Base-by-base conservation (phyloP, 2,329 filamentous ascomycete genomes). In the Biscogniauxia sp. region DNA sequence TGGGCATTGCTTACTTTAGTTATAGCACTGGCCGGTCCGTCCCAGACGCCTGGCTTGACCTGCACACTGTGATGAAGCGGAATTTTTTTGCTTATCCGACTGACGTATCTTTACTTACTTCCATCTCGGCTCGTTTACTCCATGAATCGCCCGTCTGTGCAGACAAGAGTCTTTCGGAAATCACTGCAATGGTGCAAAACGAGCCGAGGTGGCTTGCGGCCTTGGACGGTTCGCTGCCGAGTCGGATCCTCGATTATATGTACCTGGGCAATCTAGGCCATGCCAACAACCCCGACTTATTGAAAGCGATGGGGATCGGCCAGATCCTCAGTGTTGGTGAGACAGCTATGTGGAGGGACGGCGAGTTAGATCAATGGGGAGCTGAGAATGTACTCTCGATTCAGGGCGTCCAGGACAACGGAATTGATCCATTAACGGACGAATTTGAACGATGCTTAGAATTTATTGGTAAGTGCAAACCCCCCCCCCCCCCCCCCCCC, bases 41-140 rank as follows among this genome's bases (percentile, higher is more conserved):
- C 0, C 90, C 93, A 26, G 87, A 93, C 59, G 93, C 95, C 8
- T 98, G 93, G 93, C 81, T 98, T 9, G 83, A 87, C 61, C 80
- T 99, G 54, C 95, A 99, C 73, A 88, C 88, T 11, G 83, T 87
- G 13, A 92, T 90, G 74, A 82, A 86, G 59, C 90, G 95, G 61
- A 98, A 99, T 72, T 97, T 98, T 78, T 99, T 99, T 72, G 93
- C 95, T 0, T 98, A 98, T 68, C 90, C 91, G 1, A 92, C 91
- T 0, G 95, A 99, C 72, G 93, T 97, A 19, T 85, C 89, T 3
- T 82, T 97, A 11, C 78, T 98, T n/a, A 88, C 84, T 1, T 84
- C 86, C 4, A 89, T 97, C 45, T 88, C 94, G 61, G 84, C 87
- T 20, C 88, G 90, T 15, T 80, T 98, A 15, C 80, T 97, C 20